These are phyloP conservation scores for Leptodontidium sp. DNA, from an alignment of 2,329 filamentous ascomycete genomes.

Conservation along the genomic window DNA sequence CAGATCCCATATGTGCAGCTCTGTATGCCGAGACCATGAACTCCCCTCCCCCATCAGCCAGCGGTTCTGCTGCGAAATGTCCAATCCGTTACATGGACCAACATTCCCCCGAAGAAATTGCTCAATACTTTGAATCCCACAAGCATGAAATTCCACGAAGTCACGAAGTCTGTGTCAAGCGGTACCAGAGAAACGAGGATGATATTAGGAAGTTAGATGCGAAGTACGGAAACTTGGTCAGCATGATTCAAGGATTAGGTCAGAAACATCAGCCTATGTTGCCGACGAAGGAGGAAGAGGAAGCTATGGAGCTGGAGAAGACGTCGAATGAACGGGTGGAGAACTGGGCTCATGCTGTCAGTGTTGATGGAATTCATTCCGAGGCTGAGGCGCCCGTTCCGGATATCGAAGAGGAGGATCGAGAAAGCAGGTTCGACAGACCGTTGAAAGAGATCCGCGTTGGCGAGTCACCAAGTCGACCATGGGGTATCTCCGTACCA, in stretches of 20 bases:
- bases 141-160: constrained; percentile 95
- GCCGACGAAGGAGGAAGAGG: constrained; percentile 62
- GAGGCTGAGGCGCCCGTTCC: constrained; percentile 51
- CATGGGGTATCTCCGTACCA: constrained; percentile 91
- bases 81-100: constrained; percentile 93
- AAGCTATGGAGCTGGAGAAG: constrained; percentile 53
- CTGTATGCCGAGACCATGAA: constrained; percentile 65
- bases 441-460: constrained; percentile 89
- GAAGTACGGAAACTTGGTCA: constrained; percentile 86
- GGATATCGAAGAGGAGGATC: constrained; percentile 56
- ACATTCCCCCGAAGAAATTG: constrained; percentile 91
- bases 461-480: constrained; percentile 90
- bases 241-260: constrained; percentile 92
- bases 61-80: constrained; percentile 72
- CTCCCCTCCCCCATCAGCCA: constrained; percentile 54
- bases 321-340: constrained; percentile 77
- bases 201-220: constrained; percentile 89
- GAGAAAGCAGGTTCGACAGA: constrained; percentile 81
- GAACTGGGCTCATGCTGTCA: constrained; percentile 85
- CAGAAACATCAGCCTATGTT: constrained; percentile 89
- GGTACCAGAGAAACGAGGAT: constrained; percentile 87
- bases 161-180: constrained; percentile 89
- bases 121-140: constrained; percentile 91
- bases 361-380: constrained; percentile 57
- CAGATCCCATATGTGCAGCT: constrained; percentile 70